phyloP scores from a whole-genome alignment of 2,329 filamentous ascomycete genomes.

The Ascochyta rabiei region DNA sequence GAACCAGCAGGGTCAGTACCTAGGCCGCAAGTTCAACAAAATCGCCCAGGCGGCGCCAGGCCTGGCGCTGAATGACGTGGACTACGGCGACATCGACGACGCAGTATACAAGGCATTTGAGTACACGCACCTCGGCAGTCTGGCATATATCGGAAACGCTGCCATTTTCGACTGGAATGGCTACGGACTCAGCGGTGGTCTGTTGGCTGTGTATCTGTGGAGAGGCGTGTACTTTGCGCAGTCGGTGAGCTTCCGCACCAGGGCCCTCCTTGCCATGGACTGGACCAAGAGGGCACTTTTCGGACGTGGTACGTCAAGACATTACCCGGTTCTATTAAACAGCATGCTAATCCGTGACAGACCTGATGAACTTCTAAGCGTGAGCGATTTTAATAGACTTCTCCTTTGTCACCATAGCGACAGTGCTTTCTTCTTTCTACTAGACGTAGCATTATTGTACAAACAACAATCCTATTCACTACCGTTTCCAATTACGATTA shows the following conservation, averaged over 20 bases:
- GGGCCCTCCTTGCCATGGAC: conserved; percentile 92
- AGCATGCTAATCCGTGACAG: conserved; percentile 17
- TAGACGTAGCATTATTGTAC: conserved; percentile 10
- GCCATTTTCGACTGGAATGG: conserved; percentile 92
- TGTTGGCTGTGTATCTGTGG: conserved; percentile 96
- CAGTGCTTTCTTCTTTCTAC: neutral
- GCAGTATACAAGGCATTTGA: conserved; percentile 93
- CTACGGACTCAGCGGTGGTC: conserved; percentile 77
- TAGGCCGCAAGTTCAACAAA: conserved; percentile 93
- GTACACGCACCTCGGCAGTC: conserved; percentile 86
- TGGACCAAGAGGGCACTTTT: conserved; percentile 97
- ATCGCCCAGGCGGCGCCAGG: conserved; percentile 78
- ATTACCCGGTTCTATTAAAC: neutral
- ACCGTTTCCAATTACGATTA: neutral
- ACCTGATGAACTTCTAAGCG: conserved; percentile 42
- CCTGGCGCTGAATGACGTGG: conserved; percentile 77
- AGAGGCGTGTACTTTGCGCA: conserved; percentile 96
- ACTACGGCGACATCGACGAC: conserved; percentile 89
- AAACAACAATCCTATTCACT: neutral
- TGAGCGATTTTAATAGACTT: conserved; percentile 7
- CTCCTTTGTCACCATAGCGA: conserved; percentile 1
- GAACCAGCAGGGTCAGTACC: conserved; percentile 92
- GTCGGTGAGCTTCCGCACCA: conserved; percentile 90
- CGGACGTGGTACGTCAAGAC: conserved; percentile 76
- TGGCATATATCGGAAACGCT: conserved; percentile 96